Conservation (phyloP, 2,329 filamentous ascomycete species). For the Venturia oleaginea region DNA sequence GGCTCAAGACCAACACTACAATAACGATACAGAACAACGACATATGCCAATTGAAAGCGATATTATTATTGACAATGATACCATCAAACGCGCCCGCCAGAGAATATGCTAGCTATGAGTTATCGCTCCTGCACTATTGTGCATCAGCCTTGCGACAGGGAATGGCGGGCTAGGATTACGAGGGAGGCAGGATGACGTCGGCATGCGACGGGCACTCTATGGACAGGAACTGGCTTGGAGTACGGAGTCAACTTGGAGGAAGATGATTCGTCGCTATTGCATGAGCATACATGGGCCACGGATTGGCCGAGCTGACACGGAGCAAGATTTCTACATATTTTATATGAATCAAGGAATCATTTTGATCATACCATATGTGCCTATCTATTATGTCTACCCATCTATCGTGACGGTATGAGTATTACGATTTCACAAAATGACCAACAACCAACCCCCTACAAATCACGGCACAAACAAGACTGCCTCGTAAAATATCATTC, state of each 20-base stretch:
- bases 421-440: too few species aligned
- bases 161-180: neutral
- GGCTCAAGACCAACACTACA: neutral
- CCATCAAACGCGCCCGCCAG: neutral
- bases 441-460: too few species aligned
- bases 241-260: neutral
- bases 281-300: neutral
- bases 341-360: neutral
- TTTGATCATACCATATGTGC: neutral
- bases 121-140: neutral
- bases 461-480: too few species aligned
- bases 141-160: neutral
- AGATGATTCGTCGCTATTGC: neutral
- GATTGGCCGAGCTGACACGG: neutral
- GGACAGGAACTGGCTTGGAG: neutral
- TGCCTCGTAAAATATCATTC: too few species aligned
- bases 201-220: too few species aligned
- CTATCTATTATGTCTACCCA: neutral
- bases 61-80: neutral
- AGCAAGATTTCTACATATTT: neutral
- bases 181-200: neutral
- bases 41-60: neutral
- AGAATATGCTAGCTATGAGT: neutral
- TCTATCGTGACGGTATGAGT: too few species aligned
- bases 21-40: neutral